A percentile compares a stretch with the other conserved stretches of the same genome.
These are phyloP conservation scores for Gossypium mustelinum DNA, from an alignment of 345 rosid genomes.

Conservation along the genomic window DNA sequence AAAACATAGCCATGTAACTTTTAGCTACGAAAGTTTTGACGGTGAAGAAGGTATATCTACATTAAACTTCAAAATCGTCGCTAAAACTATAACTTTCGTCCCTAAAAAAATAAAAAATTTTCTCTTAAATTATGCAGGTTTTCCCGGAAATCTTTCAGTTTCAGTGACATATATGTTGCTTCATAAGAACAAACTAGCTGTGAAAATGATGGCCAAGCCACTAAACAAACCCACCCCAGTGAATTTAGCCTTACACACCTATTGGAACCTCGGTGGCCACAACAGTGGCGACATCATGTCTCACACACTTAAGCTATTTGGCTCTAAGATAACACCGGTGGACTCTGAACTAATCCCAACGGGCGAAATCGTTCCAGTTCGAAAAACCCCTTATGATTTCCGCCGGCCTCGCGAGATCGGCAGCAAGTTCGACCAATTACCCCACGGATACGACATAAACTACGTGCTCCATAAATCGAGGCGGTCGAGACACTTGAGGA, in stretches of 20 bases:
- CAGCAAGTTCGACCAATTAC: conserved; percentile 38
- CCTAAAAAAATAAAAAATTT: not conserved
- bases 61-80: too few species aligned
- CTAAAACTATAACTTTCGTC: too few species aligned
- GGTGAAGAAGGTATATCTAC: conserved; percentile 54
- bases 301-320: conserved; percentile 54
- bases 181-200: conserved; percentile 38
- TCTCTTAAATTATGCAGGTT: conserved; percentile 35
- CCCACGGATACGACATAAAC: conserved; percentile 73
- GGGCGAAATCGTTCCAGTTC: conserved; percentile 33
- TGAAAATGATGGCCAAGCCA: conserved; percentile 61
- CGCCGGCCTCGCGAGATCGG: conserved; percentile 42
- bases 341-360: conserved; percentile 73
- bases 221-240: conserved; percentile 60
- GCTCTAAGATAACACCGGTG: conserved; percentile 55
- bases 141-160: conserved; percentile 62
- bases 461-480: conserved; percentile 46
- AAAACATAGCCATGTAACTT: conserved; percentile 46
- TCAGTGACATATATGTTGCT: conserved; percentile 60
- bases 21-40: conserved; percentile 54
- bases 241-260: conserved; percentile 70
- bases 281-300: conserved; percentile 56
- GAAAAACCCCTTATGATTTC: conserved; percentile 67
- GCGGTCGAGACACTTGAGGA: conserved; percentile 32
- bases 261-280: conserved; percentile 81